Base-by-base conservation (phyloP, 306 rosid genomes). In the Sechiopsis laciniata region DNA sequence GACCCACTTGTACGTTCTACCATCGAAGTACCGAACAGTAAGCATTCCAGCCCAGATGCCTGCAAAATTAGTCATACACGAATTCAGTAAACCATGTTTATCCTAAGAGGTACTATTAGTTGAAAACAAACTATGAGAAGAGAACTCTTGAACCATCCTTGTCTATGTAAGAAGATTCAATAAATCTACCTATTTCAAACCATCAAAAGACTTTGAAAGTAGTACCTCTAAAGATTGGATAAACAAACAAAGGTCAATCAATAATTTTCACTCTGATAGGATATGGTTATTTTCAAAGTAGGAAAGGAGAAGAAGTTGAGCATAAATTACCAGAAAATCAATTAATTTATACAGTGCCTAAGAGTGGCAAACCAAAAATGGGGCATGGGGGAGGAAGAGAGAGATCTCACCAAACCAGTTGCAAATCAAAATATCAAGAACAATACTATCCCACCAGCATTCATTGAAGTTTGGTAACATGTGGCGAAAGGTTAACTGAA, bases 31-130 rank as follows among this genome's bases (percentile, higher is more conserved):
- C 74, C 97, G 83, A 65, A 95, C 99, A 55, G 97, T 95, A 78
- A 83, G 84, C 99, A 95, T 95, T 82, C 99, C 99, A 37, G 99
- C 99, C 99, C 99, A 95, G 74, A 95, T 95, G 76, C 99, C 99
- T 91, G 90, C 78, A 82, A 50, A 62, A 55, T 42, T 59, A 73
- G 14, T 51, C 48, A 70, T 51, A 70, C 46, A 26, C n/a, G 56
- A 50, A 16, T 16, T 52, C 11, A 52, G 52, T 26, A 48, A 70
- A 70, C 74, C 4, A 40, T 15, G 9, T 26, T 50, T 69, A 15
- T 50, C 24, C 17, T 46, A 48, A 21, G 52, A 51, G 19, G 20
- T 13, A 69, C 58, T 8, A 21, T 15, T 52, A 26, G 22, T 4
- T 16, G 46, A 53, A 24, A 45, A 24, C 11, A 3, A 26, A 22